Conservation (phyloP, 179 eudicot species). For the Carnegiea gigantea region DNA sequence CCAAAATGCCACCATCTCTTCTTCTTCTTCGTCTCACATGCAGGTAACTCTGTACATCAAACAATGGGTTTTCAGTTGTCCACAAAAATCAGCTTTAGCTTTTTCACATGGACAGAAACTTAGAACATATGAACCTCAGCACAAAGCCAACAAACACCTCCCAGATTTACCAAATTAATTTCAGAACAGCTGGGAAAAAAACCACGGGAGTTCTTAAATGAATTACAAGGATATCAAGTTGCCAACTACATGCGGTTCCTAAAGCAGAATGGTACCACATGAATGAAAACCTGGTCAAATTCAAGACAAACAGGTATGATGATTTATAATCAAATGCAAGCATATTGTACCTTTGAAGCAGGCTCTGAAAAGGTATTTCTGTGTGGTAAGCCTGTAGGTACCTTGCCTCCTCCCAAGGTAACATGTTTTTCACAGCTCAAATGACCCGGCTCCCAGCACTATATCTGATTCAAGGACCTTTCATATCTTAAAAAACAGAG, state of each 20-base stretch:
- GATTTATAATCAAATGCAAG: background rate
- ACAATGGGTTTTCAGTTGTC: background rate
- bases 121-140: background rate
- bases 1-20: constrained; percentile 53
- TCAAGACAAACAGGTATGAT: background rate
- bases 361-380: background rate
- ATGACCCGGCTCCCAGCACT: constrained; percentile 1
- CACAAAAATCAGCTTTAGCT: background rate
- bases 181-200: background rate
- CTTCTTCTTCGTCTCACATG: constrained; percentile 43
- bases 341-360: background rate
- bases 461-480: constrained; percentile 1
- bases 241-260: background rate
- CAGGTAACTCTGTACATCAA: constrained; percentile 35
- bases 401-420: background rate
- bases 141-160: background rate
- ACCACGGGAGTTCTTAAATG: background rate
- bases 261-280: background rate
- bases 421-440: background rate
- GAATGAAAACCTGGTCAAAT: background rate
- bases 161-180: background rate
- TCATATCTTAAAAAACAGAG: background rate
- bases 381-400: background rate
- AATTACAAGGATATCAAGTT: background rate
- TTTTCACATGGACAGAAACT: background rate